Evolutionary conservation across 2,329 filamentous ascomycete genomes (phyloP).

Genomic region (Seiridium cupressi): DNA sequence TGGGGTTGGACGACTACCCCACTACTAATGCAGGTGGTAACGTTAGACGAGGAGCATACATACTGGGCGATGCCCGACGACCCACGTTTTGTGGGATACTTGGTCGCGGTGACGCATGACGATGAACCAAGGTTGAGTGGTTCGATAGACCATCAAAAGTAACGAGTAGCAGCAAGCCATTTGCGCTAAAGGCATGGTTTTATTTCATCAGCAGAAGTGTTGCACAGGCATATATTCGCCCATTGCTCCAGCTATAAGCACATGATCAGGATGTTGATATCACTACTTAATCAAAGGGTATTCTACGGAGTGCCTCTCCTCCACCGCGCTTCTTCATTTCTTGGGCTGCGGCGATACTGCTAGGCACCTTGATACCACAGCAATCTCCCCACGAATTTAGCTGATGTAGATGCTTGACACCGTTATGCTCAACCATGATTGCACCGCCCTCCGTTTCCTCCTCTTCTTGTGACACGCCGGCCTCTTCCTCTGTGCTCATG

Average conservation of each 20-base stretch:
- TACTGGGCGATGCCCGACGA: not conserved
- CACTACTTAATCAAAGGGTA: slow-evolving; percentile 71
- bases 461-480: slow-evolving; percentile 43
- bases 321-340: slow-evolving; percentile 77
- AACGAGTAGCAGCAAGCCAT: no score
- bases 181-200: no score
- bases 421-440: slow-evolving; percentile 61
- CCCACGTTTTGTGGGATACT: not conserved
- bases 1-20: not conserved
- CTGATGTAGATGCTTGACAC: slow-evolving; percentile 69
- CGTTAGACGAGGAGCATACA: slow-evolving; percentile 1
- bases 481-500: slow-evolving; percentile 69
- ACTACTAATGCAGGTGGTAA: not conserved
- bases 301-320: slow-evolving; percentile 62
- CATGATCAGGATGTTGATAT: no score
- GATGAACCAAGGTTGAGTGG: not conserved
- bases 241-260: no score
- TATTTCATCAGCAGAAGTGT: no score
- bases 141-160: no score
- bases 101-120: not conserved
- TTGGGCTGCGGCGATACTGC: slow-evolving; percentile 84
- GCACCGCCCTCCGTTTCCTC: slow-evolving; percentile 55
- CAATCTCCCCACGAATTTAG: slow-evolving; percentile 87
- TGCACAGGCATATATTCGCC: no score
- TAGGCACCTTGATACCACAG: slow-evolving; percentile 96